Percentiles rank a stretch among this genome's conserved stretches.
Conservation (phyloP, 805 yeast species). For the Cephaloascus albidus region DNA sequence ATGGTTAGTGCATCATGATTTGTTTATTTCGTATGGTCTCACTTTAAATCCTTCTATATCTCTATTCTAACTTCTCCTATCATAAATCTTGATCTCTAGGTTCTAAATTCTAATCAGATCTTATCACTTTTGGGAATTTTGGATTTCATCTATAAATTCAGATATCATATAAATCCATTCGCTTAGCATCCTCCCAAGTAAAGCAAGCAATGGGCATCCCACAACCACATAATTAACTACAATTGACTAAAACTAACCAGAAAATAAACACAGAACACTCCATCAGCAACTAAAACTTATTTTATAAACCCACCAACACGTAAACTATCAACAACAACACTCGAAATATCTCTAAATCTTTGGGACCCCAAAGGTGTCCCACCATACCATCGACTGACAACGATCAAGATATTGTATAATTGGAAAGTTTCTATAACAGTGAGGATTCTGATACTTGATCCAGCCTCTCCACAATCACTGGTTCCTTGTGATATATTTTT, state of each 20-base stretch:
- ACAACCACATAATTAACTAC: neutral
- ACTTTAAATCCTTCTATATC: too few relatives aligned
- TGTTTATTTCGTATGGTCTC: too few relatives aligned
- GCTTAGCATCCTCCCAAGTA: too few relatives aligned
- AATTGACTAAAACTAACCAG: neutral
- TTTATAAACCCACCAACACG: constrained; percentile 2
- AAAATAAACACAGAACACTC: neutral
- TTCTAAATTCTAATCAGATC: neutral
- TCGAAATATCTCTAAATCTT: constrained; percentile 59
- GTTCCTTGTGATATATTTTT: constrained; percentile 45
- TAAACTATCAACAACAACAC: constrained; percentile 44
- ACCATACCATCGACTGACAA: constrained; percentile 79
- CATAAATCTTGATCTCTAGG: too few relatives aligned
- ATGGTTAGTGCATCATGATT: too few relatives aligned
- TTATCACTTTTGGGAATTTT: neutral
- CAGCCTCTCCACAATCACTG: constrained; percentile 65
- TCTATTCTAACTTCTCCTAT: too few relatives aligned
- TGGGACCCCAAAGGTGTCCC: constrained; percentile 67
- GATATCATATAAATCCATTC: too few relatives aligned
- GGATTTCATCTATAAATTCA: neutral
- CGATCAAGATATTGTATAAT: constrained; percentile 46
- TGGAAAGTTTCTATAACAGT: constrained; percentile 41
- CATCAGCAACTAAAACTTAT: neutral
- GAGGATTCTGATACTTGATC: constrained; percentile 57
- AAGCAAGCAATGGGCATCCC: too few relatives aligned